Evolutionary conservation across 257 asterid genomes (phyloP), one percentile per base, ranked within the genome.

Genomic region (Striga asiatica): DNA sequence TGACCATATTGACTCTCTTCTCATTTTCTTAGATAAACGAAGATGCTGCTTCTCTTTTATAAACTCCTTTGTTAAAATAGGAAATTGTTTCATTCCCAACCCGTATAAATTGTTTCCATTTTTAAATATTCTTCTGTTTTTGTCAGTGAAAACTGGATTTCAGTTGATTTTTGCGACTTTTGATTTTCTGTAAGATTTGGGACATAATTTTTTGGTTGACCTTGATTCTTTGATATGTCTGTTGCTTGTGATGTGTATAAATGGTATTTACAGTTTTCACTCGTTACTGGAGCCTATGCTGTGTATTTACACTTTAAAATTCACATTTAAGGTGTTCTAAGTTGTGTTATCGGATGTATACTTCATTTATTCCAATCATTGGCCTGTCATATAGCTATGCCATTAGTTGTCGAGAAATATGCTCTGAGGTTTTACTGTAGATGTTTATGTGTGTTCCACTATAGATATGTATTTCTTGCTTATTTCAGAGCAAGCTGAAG

Each of bases 401-500:
- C 17, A 32, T 29, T n/a, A 18, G 37, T n/a, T 10, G 5, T 42
- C 25, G 8, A 24, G 31, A 23, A 41, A 43, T 35, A 35, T 47
- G 34, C n/a, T n/a, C 22, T 23, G 13, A 60, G 39, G 24, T 18
- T 25, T 56, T 39, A 28, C 50, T 5, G 27, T 20, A 5, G 43
- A 46, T 47, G 12, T 38, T 13, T 38, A 16, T 38, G 0, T 8
- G 48, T 68, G 42, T 51, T 50, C 31, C 9, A 3, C n/a, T 22
- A 35, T 46, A 14, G 18, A 24, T 45, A 11, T 37, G 46, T 24
- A 58, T n/a, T 74, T 24, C 34, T 51, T 63, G 28, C 56, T 70
- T 41, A 38, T 58, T 55, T 58, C 73, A 89, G 95, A 85, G 81
- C 95, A 89, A 79, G 80, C 74, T 55, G 78, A 67, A 43, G 85